Percentiles rank a stretch among this genome's conserved stretches.
Conservation (phyloP, 2,329 filamentous ascomycete genomes). For the Raffaelea deltoideospora region DNA sequence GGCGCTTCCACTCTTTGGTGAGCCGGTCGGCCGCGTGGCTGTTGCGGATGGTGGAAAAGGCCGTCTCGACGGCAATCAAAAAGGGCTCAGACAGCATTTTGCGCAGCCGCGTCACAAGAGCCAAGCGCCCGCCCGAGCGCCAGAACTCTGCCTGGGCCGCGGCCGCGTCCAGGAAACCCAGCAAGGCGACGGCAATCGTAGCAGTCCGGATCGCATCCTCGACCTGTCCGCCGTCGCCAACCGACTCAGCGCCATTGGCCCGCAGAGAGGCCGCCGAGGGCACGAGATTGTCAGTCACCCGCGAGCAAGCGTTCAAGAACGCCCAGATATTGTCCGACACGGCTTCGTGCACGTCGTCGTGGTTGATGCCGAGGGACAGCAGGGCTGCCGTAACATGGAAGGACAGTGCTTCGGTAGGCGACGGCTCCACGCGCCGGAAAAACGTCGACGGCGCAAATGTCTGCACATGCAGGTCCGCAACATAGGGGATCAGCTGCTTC, state of each 20-base stretch:
- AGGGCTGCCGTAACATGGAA: slow-evolving; percentile 67
- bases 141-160: slow-evolving; percentile 70
- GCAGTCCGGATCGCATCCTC: slow-evolving; percentile 56
- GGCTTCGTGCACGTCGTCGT: slow-evolving; percentile 50
- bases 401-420: slow-evolving; percentile 73
- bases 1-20: slow-evolving; percentile 76
- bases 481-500: slow-evolving; percentile 67
- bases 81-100: slow-evolving; percentile 70
- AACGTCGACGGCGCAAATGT: slow-evolving; percentile 65
- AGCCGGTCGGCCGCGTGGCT: slow-evolving; percentile 48
- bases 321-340: slow-evolving; percentile 52
- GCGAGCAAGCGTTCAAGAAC: slow-evolving; percentile 58
- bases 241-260: slow-evolving; percentile 21
- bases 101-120: slow-evolving; percentile 56
- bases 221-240: slow-evolving; percentile 40
- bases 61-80: slow-evolving; percentile 72
- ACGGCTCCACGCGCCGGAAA: slow-evolving; percentile 69
- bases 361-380: slow-evolving; percentile 63
- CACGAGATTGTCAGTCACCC: slow-evolving; percentile 40
- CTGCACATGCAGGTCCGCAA: slow-evolving; percentile 72
- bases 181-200: slow-evolving; percentile 67
- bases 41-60: slow-evolving; percentile 81
- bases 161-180: slow-evolving; percentile 78
- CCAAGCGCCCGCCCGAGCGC: slow-evolving; percentile 57
- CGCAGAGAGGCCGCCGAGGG: slow-evolving; percentile 12